Base-by-base conservation (phyloP, 73 alveolate species). In the Breviolum minutum region DNA sequence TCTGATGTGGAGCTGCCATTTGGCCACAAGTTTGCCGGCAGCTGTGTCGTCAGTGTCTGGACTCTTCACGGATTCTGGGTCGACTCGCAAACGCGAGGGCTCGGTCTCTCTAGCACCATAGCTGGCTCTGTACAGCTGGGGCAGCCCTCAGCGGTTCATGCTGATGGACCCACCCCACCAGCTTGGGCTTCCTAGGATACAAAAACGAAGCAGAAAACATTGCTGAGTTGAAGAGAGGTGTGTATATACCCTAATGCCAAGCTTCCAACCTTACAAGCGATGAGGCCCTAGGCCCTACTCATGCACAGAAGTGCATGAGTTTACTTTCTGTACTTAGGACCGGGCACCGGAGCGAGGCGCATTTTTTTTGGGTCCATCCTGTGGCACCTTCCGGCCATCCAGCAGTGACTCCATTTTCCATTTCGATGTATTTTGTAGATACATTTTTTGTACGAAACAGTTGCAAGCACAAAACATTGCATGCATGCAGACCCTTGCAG, bases 11-110 rank as follows among this genome's bases (percentile, higher is more conserved):
- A 60, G 86, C 87, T 81, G 98, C 90, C 97, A 73, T 30, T 73
- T 73, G 98, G 98, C 98, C 98, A 92, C 98, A 92, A 92, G 98
- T 48, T 89, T 66, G 98, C 98, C 98, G 98, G 98, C 98, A 61
- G 91, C 77, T 68, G 61, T 32, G 17, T 83, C 76, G 32, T 61
- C 92, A 80, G 66, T 30, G 76, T 26, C 92, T 83, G 92, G 92
- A 83, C 73, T 12, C 7, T 11, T 32, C 29, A 7, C 29, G 29
- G 68, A 76, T 27, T 19, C 20, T 22, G 63, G 88, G 68, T 17
- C 19, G 68, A 13, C 88, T 80, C 88, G 88, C 88, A 29, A 80
- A 80, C 88, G 88, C 68, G 88, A 80, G 68, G 13, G 63, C n/a
- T 9, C 11, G 88, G 22, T 17, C 68, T 32, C 69, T 8, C 13